phyloP scores from a whole-genome alignment of 768 basidiomycete species.

The Boletus patriciae region DNA sequence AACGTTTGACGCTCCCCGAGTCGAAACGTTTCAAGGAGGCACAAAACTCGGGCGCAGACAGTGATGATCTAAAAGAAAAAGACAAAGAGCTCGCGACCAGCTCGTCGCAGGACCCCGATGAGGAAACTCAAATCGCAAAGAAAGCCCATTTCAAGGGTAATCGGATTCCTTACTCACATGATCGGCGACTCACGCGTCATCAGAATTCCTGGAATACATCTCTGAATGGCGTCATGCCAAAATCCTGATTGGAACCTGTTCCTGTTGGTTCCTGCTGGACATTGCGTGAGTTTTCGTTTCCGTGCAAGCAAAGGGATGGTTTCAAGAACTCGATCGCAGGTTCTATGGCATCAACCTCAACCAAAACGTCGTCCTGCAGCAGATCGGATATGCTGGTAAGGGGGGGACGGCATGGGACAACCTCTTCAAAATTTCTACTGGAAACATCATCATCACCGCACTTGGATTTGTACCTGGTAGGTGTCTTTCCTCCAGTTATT shows the following conservation, averaged over 20 bases:
- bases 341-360: constrained; percentile 79
- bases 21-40: constrained; percentile 55
- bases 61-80: constrained; percentile 36
- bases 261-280: constrained; percentile 76
- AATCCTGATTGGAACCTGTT: constrained; percentile 63
- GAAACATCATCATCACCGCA: constrained; percentile 69
- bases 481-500: not conserved
- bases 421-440: constrained; percentile 65
- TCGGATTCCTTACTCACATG: not conserved
- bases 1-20: constrained; percentile 72
- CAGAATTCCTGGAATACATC: constrained; percentile 68
- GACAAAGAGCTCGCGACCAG: constrained; percentile 23
- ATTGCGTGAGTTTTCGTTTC: constrained; percentile 47
- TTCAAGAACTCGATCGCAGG: constrained; percentile 30
- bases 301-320: not conserved
- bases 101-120: constrained; percentile 1
- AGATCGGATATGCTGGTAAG: constrained; percentile 66
- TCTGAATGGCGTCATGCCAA: constrained; percentile 71
- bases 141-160: constrained; percentile 54
- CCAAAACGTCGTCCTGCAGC: constrained; percentile 73
- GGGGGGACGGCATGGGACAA: constrained; percentile 59
- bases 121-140: constrained; percentile 33
- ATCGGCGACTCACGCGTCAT: not conserved
- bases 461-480: constrained; percentile 78
- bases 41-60: constrained; percentile 30